Evolutionary conservation across 352 stramenopile genomes (phyloP).

Genomic region (Globisporangium abappressorium): DNA sequence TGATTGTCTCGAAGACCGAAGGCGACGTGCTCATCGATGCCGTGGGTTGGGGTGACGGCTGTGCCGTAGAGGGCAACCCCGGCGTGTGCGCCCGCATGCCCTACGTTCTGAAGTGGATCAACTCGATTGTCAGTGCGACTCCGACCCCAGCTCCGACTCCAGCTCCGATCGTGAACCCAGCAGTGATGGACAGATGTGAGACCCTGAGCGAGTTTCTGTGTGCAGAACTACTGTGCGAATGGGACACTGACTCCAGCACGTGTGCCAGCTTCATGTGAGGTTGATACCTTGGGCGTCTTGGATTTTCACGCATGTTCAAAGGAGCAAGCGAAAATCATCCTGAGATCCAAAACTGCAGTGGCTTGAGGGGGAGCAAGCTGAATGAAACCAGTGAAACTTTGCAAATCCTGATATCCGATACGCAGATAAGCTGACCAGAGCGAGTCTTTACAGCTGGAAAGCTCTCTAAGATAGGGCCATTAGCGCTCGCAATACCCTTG

Average conservation of each 20-base stretch:
- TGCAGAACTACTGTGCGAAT: not conserved
- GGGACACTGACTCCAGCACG: not conserved
- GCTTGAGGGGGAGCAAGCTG: too few species aligned
- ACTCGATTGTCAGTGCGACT: not conserved
- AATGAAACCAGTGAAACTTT: too few species aligned
- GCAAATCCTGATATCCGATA: too few species aligned
- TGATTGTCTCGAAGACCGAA: slow-evolving; percentile 25
- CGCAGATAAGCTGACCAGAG: too few species aligned
- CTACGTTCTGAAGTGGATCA: not conserved
- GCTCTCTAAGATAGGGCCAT: too few species aligned
- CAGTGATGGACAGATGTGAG: not conserved
- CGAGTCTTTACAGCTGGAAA: too few species aligned
- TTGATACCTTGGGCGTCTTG: too few species aligned
- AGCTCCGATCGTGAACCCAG: not conserved
- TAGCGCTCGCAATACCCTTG: too few species aligned
- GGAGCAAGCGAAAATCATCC: too few species aligned
- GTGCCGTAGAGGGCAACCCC: slow-evolving; percentile 30
- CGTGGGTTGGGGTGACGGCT: slow-evolving; percentile 60
- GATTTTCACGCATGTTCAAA: too few species aligned
- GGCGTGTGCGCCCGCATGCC: slow-evolving; percentile 55
- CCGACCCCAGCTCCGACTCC: not conserved
- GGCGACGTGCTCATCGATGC: slow-evolving; percentile 45
- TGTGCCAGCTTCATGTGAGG: not conserved
- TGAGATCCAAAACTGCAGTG: too few species aligned
- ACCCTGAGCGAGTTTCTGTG: not conserved